A percentile compares a stretch with the other conserved stretches of the same genome.
phyloP scores from a whole-genome alignment of 164 flowering plant genomes.

The Akebia trifoliata region DNA sequence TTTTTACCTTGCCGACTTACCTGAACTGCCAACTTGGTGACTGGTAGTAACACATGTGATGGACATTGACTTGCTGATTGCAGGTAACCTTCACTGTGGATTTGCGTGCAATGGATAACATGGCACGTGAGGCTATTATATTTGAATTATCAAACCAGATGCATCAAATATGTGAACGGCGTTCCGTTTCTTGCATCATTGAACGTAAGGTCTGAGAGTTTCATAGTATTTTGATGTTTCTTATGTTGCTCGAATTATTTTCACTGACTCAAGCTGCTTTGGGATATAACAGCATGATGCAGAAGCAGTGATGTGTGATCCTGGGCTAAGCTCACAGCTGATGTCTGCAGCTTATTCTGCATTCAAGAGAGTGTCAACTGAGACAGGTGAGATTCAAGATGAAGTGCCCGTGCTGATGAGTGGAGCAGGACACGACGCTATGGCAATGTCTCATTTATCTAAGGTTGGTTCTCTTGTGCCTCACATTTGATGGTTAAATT shows the following conservation, averaged over 20 bases:
- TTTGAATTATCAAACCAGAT: conserved; percentile 61
- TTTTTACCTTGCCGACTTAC: no score
- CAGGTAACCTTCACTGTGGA: conserved; percentile 94
- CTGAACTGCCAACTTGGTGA: no score
- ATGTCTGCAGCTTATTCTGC: conserved; percentile 62
- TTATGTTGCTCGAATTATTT: not conserved
- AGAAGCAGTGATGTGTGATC: conserved; percentile 71
- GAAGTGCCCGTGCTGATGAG: conserved; percentile 92
- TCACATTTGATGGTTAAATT: not conserved
- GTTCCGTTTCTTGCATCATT: conserved; percentile 73
- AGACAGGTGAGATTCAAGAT: conserved; percentile 45
- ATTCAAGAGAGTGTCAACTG: conserved; percentile 51
- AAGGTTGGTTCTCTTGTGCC: conserved; percentile 44
- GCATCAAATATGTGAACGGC: conserved; percentile 62
- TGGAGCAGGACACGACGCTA: conserved; percentile 99
- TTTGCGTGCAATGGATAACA: conserved; percentile 79
- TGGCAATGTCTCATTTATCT: conserved; percentile 94
- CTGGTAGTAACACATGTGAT: not conserved
- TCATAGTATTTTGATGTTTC: conserved; percentile 5
- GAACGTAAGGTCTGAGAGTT: conserved; percentile 71
- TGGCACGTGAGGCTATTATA: conserved; percentile 74
- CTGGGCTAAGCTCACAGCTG: conserved; percentile 56
- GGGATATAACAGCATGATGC: conserved; percentile 76
- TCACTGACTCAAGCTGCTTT: not conserved
- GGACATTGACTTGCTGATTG: conserved; percentile 9